Evolutionary conservation across 805 yeast genomes (phyloP), one percentile per base, ranked within the genome.

Genomic region (Danielia oregonensis): DNA sequence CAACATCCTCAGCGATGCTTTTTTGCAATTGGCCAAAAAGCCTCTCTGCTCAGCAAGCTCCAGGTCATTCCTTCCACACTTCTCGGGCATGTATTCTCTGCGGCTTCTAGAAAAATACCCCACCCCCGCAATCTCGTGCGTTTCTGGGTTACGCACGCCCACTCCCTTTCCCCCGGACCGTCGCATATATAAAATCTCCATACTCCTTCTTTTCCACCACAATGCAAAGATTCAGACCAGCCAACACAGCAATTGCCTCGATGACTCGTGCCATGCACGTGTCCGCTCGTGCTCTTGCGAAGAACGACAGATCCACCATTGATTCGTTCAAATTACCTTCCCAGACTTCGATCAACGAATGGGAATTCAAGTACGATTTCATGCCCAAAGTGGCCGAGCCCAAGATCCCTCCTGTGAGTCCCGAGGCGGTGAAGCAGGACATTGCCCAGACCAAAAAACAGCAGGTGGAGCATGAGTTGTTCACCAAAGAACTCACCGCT

Each of bases 231-330:
- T 17, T 21, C 29, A 11, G 21, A 26, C 10, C 23, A n/a, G n/a
- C n/a, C n/a, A n/a, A n/a, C n/a, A n/a, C n/a, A n/a, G n/a, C n/a
- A n/a, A n/a, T n/a, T n/a, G n/a, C n/a, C n/a, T n/a, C n/a, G n/a
- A n/a, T n/a, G n/a, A n/a, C n/a, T n/a, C n/a, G n/a, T n/a, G 23
- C 14, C 4, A 3, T 30, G 23, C 33, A 30, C 3, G 21, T 26
- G n/a, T 18, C 29, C 16, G 17, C 35, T 29, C 13, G 32, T 9
- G 14, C 32, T n/a, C 31, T 37, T 9, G 76, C 78, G 23, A 78
- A 78, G 49, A 78, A 78, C 32, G 83, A 78, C 46, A 35, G 58
- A 4, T 76, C 82, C 6, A 71, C 76, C 25, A 78, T 78, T 42
- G 85, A 79, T 51, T 72, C 70, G 28, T 76, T 61, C 57, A 72